Evolutionary conservation across 345 rosid genomes (phyloP).

Genomic region (Nephelium lappaceum): DNA sequence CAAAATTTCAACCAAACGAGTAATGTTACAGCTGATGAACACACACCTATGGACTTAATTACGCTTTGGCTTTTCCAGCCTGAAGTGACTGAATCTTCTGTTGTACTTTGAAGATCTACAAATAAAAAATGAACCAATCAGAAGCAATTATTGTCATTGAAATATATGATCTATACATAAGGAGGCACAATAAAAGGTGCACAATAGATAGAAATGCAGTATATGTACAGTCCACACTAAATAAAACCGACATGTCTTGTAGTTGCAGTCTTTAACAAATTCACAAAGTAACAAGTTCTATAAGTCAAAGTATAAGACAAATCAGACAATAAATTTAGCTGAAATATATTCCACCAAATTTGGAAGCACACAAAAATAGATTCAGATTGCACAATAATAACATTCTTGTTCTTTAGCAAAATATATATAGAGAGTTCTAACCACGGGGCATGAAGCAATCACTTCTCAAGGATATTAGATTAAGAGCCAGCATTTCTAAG

Average conservation of each 20-base stretch:
- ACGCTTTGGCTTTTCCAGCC: conserved; percentile 88
- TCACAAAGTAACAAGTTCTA: neutral
- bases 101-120: conserved; percentile 80
- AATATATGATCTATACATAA: neutral
- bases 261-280: neutral
- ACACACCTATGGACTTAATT: conserved; percentile 10
- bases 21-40: neutral
- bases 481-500: neutral
- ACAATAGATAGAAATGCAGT: neutral
- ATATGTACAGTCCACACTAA: neutral
- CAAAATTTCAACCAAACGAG: neutral
- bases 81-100: conserved; percentile 86
- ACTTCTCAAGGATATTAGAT: neutral
- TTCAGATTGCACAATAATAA: neutral
- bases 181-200: neutral
- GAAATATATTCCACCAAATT: neutral
- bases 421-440: neutral
- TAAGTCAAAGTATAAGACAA: neutral
- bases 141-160: neutral
- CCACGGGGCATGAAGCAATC: neutral
- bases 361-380: neutral
- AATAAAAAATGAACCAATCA: conserved; percentile 11
- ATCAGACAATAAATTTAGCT: neutral
- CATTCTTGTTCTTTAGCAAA: neutral
- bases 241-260: neutral